These are phyloP conservation scores for Rhododendron ferrugineum DNA, from an alignment of 148 eudicot genomes.

Conservation along the genomic window DNA sequence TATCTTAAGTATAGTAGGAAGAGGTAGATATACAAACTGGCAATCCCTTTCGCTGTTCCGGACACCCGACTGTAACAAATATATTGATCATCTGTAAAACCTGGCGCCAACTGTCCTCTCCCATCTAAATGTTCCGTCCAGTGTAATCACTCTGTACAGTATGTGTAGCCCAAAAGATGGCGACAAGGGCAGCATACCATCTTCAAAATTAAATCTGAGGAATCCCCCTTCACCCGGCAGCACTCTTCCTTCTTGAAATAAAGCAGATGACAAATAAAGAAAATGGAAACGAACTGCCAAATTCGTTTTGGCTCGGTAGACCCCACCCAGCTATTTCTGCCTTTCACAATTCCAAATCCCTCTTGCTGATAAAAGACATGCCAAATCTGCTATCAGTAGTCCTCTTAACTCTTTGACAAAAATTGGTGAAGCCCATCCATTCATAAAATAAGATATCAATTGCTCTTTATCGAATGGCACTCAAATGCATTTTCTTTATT, in stretches of 20 bases:
- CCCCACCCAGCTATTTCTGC: neutral
- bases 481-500: neutral
- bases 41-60: neutral
- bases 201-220: neutral
- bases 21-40: constrained; percentile 2
- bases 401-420: neutral
- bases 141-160: constrained; percentile 13
- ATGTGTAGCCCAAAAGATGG: constrained; percentile 2
- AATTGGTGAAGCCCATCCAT: neutral
- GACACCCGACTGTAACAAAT: neutral
- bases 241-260: constrained; percentile 3
- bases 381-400: neutral
- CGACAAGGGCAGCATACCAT: neutral
- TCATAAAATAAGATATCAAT: neutral
- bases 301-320: constrained; percentile 4
- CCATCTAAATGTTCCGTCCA: neutral
- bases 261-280: neutral
- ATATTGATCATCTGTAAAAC: neutral
- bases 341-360: constrained; percentile 6
- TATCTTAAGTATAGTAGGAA: neutral
- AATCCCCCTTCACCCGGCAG: constrained; percentile 4
- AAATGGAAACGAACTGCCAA: neutral
- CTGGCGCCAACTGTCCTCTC: neutral
- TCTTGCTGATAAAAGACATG: neutral
- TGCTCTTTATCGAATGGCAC: neutral